phyloP scores from a whole-genome alignment of 148 eudicot genomes.

The Fagopyrum esculentum region DNA sequence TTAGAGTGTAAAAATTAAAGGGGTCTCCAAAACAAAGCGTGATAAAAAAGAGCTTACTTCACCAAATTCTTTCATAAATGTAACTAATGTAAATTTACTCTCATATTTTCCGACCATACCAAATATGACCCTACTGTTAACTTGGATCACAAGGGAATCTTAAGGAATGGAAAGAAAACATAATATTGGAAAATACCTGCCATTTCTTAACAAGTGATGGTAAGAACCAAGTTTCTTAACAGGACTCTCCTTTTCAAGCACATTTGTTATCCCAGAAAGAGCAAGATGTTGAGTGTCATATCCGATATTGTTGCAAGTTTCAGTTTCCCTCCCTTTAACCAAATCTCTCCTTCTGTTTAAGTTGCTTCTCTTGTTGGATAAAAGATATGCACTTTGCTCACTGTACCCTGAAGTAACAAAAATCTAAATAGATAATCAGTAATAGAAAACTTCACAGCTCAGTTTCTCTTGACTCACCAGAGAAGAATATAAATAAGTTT shows the following conservation, averaged over 20 bases:
- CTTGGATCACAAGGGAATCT: neutral
- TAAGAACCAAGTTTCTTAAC: constrained; percentile 39
- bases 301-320: constrained; percentile 28
- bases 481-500: constrained; percentile 3
- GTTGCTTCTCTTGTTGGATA: constrained; percentile 26
- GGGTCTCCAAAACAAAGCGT: too few species aligned
- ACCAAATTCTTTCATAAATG: too few species aligned
- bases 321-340: constrained; percentile 23
- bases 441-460: neutral
- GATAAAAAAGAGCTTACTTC: too few species aligned
- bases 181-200: constrained; percentile 49
- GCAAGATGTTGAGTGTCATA: constrained; percentile 16
- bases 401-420: constrained; percentile 27
- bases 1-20: too few species aligned
- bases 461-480: constrained; percentile 2
- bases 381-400: constrained; percentile 28
- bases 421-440: constrained; percentile 13
- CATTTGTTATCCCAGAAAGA: neutral
- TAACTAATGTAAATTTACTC: neutral
- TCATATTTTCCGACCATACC: neutral
- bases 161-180: neutral
- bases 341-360: constrained; percentile 23
- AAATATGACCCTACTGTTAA: neutral
- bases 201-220: constrained; percentile 51
- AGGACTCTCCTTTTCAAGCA: constrained; percentile 10